Percentiles rank a stretch among this genome's conserved stretches.
Evolutionary conservation across 805 yeast species (phyloP).

Genomic region (Kodamaea lidongshanica): DNA sequence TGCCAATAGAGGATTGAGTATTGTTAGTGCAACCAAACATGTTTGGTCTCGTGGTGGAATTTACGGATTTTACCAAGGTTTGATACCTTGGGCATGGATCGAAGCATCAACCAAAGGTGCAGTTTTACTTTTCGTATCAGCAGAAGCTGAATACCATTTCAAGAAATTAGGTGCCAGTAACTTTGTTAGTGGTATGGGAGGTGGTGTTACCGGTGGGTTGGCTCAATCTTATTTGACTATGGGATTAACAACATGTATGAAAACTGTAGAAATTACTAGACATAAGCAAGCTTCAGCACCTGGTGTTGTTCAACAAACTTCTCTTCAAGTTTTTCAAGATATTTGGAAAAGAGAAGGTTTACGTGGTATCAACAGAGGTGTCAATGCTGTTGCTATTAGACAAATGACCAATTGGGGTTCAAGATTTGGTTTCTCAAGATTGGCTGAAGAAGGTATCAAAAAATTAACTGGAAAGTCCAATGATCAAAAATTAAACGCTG

Average conservation of each 20-base stretch:
- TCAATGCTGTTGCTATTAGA: slow-evolving; percentile 97
- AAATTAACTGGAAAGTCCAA: slow-evolving; percentile 51
- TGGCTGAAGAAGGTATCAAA: slow-evolving; percentile 83
- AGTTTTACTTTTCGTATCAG: slow-evolving; percentile 82
- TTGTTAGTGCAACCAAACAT: slow-evolving; percentile 60
- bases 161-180: slow-evolving; percentile 54
- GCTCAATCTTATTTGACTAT: slow-evolving; percentile 94
- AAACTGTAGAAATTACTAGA: slow-evolving; percentile 96
- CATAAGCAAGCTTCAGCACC: slow-evolving; percentile 59
- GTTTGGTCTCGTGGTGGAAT: slow-evolving; percentile 95
- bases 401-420: slow-evolving; percentile 99
- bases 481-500: slow-evolving; percentile 57
- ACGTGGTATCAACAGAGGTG: slow-evolving; percentile 94
- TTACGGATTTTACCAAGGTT: slow-evolving; percentile 90
- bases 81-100: slow-evolving; percentile 99
- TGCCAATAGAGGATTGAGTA: slow-evolving; percentile 73
- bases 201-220: slow-evolving; percentile 94
- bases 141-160: slow-evolving; percentile 82
- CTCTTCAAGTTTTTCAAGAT: slow-evolving; percentile 81
- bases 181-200: slow-evolving; percentile 84
- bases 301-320: slow-evolving; percentile 62
- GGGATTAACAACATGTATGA: slow-evolving; percentile 99
- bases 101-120: slow-evolving; percentile 99
- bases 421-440: slow-evolving; percentile 85
- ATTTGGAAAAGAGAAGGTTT: slow-evolving; percentile 84